phyloP scores from a whole-genome alignment of 257 asterid genomes.

The Solanum acaule region DNA sequence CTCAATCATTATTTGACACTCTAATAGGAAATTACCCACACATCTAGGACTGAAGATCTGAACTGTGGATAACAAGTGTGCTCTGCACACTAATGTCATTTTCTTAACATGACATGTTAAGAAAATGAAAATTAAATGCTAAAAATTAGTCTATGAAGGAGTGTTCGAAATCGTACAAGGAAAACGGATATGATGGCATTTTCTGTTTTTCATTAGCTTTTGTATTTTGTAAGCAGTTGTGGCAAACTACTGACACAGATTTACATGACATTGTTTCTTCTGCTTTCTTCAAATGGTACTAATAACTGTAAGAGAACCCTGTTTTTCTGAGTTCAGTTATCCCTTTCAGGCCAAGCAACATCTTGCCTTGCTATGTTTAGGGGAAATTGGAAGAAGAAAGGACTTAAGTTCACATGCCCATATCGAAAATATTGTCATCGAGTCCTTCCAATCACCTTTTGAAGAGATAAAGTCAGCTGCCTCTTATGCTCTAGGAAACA shows the following conservation, averaged over 20 bases:
- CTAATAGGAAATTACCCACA: not conserved
- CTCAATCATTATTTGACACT: not conserved
- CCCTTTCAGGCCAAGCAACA: slow-evolving; percentile 76
- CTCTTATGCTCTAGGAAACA: slow-evolving; percentile 97
- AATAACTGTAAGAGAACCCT: not conserved
- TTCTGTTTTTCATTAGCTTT: not conserved
- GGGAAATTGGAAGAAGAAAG: slow-evolving; percentile 98
- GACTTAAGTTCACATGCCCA: slow-evolving; percentile 85
- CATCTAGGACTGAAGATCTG: not conserved
- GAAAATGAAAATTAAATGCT: not conserved
- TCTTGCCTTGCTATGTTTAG: slow-evolving; percentile 89
- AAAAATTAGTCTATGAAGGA: not conserved
- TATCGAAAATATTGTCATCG: slow-evolving; percentile 81
- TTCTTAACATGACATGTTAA: not conserved
- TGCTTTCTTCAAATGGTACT: not conserved
- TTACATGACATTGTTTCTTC: not conserved
- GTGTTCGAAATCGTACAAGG: not conserved
- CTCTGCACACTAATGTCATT: not conserved
- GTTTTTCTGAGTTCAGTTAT: not conserved
- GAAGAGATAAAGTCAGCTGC: slow-evolving; percentile 99
- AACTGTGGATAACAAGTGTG: not conserved
- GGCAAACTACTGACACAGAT: not conserved
- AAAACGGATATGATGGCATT: not conserved
- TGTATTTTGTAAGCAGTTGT: not conserved
- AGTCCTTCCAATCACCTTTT: slow-evolving; percentile 93